Percentiles rank a stretch among this genome's conserved stretches.
phyloP scores from a whole-genome alignment of 352 stramenopile genomes.

The Phytophthora sojae region DNA sequence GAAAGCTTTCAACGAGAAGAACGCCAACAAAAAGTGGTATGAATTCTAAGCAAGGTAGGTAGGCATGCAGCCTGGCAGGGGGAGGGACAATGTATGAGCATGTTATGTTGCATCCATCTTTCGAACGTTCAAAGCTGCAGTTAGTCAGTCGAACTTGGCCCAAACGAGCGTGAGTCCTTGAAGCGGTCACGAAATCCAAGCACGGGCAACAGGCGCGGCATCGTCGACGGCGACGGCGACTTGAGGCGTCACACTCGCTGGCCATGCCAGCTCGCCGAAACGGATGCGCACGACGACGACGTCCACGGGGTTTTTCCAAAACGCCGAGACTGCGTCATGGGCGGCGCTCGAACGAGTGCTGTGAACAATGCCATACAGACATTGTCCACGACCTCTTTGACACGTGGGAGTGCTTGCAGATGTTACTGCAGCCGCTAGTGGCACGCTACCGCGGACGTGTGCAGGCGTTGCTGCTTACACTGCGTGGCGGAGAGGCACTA shows the following conservation, averaged over 20 bases:
- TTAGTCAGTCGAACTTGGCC: slow-evolving; percentile 32
- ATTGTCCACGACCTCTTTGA: slow-evolving; percentile 97
- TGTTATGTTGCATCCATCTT: slow-evolving; percentile 1
- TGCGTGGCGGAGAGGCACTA: slow-evolving; percentile 91
- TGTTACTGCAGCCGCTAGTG: slow-evolving; percentile 94
- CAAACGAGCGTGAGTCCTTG: slow-evolving; percentile 68
- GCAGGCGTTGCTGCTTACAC: slow-evolving; percentile 95
- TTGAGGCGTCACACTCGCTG: slow-evolving; percentile 54
- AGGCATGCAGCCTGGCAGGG: not conserved
- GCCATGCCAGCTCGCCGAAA: slow-evolving; percentile 57
- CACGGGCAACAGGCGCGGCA: slow-evolving; percentile 53
- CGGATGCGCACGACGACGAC: slow-evolving; percentile 61
- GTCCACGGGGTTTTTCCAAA: slow-evolving; percentile 79
- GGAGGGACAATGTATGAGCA: not conserved
- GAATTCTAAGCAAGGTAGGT: slow-evolving; percentile 56
- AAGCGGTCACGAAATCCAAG: slow-evolving; percentile 56
- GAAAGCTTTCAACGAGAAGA: slow-evolving; percentile 88
- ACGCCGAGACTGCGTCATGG: slow-evolving; percentile 93
- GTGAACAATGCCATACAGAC: not conserved
- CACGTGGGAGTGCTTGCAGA: slow-evolving; percentile 94
- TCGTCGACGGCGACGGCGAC: slow-evolving; percentile 38
- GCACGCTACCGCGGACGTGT: slow-evolving; percentile 84
- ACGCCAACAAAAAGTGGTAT: slow-evolving; percentile 89
- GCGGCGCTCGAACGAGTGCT: slow-evolving; percentile 25
- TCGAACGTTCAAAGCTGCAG: not conserved